Evolutionary conservation across 2,329 filamentous ascomycete genomes (phyloP).

Genomic region (Pleurostoma richardsiae): DNA sequence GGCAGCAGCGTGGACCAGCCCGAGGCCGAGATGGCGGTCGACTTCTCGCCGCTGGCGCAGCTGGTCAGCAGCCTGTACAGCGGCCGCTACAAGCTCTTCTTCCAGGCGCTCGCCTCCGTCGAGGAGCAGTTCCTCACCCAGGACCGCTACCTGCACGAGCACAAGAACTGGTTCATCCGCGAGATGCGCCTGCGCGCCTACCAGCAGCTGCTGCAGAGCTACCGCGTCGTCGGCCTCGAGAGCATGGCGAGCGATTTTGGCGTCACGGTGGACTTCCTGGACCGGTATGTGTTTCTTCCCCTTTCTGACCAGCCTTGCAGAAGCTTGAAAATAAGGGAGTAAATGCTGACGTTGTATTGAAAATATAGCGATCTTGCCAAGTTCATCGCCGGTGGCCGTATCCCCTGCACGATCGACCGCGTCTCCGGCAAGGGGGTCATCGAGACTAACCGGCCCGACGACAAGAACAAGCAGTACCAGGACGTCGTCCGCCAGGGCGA

Average conservation of each 20-base stretch:
- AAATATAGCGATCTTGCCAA: constrained; percentile 76
- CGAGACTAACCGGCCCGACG: constrained; percentile 94
- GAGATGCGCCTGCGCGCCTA: constrained; percentile 97
- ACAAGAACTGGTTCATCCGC: constrained; percentile 94
- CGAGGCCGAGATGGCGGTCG: constrained; percentile 75
- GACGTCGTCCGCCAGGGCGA: constrained; percentile 97
- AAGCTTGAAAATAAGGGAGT: not conserved
- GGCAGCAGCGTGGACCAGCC: constrained; percentile 65
- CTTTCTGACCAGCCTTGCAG: too few species aligned
- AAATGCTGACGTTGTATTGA: not conserved
- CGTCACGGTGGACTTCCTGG: constrained; percentile 92
- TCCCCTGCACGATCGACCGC: constrained; percentile 95
- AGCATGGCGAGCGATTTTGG: constrained; percentile 98
- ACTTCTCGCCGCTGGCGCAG: constrained; percentile 83
- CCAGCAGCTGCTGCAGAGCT: constrained; percentile 94
- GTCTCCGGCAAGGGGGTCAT: constrained; percentile 95
- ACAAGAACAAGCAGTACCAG: constrained; percentile 99
- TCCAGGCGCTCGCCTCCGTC: constrained; percentile 80
- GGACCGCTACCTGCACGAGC: constrained; percentile 92
- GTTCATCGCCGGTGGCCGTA: constrained; percentile 91
- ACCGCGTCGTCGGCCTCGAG: constrained; percentile 91
- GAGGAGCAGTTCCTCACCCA: constrained; percentile 92
- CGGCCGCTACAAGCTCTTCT: constrained; percentile 92
- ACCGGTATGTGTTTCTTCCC: constrained; percentile 59
- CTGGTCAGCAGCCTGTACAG: constrained; percentile 89